Conservation (phyloP, 2,329 filamentous ascomycete genomes). For the Aspergillus viridinutans region DNA sequence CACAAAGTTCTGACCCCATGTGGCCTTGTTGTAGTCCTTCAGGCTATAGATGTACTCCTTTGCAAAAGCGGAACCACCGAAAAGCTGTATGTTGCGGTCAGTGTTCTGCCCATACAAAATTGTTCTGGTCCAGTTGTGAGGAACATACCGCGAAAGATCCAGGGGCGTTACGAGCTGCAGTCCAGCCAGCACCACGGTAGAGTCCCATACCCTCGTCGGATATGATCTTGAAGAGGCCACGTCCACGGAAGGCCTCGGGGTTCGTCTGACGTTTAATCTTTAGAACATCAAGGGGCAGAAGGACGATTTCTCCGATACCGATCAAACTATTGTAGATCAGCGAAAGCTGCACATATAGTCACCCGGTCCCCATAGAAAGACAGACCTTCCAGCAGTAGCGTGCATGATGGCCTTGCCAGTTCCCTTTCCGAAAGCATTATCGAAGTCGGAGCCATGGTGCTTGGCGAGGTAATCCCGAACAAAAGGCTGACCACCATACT, state of each 20-base stretch:
- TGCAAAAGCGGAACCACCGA: slow-evolving; percentile 93
- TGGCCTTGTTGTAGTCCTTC: slow-evolving; percentile 89
- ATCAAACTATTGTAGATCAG: slow-evolving; percentile 61
- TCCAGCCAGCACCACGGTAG: slow-evolving; percentile 97
- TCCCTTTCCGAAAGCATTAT: slow-evolving; percentile 87
- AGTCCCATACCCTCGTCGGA: slow-evolving; percentile 91
- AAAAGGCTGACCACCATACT: slow-evolving; percentile 96
- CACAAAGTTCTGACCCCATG: slow-evolving; percentile 95
- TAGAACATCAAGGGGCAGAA: slow-evolving; percentile 90
- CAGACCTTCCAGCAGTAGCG: slow-evolving; percentile 84
- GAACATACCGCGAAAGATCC: slow-evolving; percentile 85
- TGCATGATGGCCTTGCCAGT: slow-evolving; percentile 98
- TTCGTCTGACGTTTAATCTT: slow-evolving; percentile 99
- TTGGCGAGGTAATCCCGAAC: slow-evolving; percentile 80
- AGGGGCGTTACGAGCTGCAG: slow-evolving; percentile 91
- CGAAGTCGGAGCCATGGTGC: slow-evolving; percentile 79
- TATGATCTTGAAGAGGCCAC: slow-evolving; percentile 84
- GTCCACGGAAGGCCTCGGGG: slow-evolving; percentile 93
- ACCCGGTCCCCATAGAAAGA: background rate
- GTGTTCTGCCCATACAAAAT: background rate
- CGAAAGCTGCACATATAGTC: background rate
- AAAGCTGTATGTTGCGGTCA: slow-evolving; percentile 59
- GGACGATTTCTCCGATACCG: slow-evolving; percentile 93
- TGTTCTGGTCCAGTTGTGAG: slow-evolving; percentile 12
- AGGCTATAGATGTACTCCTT: slow-evolving; percentile 94